Percentiles rank a stretch among this genome's conserved stretches.
These are phyloP conservation scores for Lecanicillium sp. DNA, from an alignment of 2,329 filamentous ascomycete species.

Conservation along the genomic window DNA sequence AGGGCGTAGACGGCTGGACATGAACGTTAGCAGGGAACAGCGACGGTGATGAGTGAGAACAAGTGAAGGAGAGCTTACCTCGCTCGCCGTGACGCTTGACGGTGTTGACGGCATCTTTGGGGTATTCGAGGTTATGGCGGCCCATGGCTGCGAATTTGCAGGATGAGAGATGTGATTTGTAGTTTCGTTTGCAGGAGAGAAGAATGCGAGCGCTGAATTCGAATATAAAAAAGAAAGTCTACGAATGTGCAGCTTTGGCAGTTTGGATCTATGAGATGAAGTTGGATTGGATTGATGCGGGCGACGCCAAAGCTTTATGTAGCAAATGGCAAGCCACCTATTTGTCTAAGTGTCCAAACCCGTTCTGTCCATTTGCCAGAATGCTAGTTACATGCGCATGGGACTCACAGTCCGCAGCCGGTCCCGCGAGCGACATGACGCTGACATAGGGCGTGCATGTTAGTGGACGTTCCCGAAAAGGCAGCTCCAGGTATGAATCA, in stretches of 20 bases:
- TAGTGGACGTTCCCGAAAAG: conserved; percentile 4
- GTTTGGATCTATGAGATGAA: not conserved
- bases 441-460: no score
- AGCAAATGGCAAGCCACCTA: no score
- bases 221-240: not conserved
- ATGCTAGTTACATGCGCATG: no score
- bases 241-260: not conserved
- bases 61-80: conserved; percentile 40
- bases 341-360: no score
- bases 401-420: no score
- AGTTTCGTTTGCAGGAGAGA: not conserved
- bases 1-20: conserved; percentile 65
- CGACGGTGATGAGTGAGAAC: not conserved
- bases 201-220: no score
- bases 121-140: conserved; percentile 48
- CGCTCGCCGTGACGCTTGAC: conserved; percentile 61
- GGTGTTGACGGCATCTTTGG: conserved; percentile 57
- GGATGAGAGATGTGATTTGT: not conserved
- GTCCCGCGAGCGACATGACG: not conserved
- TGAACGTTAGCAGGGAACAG: no score
- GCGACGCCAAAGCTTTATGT: not conserved
- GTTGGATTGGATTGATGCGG: no score
- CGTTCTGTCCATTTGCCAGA: no score
- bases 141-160: conserved; percentile 23
- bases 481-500: not conserved